These are phyloP conservation scores for Monosiga brevicollis DNA, from an alignment of 78 protist genomes.

Conservation along the genomic window DNA sequence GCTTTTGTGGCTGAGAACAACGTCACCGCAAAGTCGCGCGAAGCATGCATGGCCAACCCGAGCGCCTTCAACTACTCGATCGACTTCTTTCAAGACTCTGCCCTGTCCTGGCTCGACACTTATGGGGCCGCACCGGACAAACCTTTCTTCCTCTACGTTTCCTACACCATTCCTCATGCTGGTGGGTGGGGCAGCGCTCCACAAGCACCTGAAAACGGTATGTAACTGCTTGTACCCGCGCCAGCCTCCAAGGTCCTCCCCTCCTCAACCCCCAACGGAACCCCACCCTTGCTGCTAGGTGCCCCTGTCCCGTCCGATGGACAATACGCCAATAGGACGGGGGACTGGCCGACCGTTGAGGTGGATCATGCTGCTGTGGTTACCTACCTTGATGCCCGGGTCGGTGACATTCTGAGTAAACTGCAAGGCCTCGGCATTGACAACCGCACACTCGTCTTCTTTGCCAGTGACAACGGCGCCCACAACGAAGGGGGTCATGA, in stretches of 20 bases:
- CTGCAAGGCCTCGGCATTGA: background rate
- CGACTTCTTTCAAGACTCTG: background rate
- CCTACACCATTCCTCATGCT: constrained; percentile 12
- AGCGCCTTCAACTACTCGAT: background rate
- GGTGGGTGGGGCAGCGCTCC: constrained; percentile 14
- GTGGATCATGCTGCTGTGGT: constrained; percentile 6
- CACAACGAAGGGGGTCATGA: constrained; percentile 16
- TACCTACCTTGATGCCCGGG: constrained; percentile 1
- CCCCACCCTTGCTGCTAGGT: background rate
- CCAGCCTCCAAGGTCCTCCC: no score
- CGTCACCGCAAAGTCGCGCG: background rate
- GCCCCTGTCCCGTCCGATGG: constrained; percentile 15
- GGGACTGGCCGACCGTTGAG: constrained; percentile 13
- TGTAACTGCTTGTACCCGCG: no score
- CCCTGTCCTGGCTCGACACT: background rate
- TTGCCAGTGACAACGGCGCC: constrained; percentile 20
- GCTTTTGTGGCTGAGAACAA: background rate
- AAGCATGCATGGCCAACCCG: constrained; percentile 8
- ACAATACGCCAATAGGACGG: background rate
- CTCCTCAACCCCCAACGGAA: background rate
- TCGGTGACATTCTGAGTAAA: background rate
- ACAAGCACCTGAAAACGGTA: no score
- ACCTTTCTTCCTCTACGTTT: constrained; percentile 15
- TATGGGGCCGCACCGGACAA: background rate
- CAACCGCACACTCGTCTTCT: constrained; percentile 9